Percentiles rank a stretch among this genome's conserved stretches.
phyloP scores from a whole-genome alignment of 768 basidiomycete genomes.

The Pleurotus salmoneostramineus region DNA sequence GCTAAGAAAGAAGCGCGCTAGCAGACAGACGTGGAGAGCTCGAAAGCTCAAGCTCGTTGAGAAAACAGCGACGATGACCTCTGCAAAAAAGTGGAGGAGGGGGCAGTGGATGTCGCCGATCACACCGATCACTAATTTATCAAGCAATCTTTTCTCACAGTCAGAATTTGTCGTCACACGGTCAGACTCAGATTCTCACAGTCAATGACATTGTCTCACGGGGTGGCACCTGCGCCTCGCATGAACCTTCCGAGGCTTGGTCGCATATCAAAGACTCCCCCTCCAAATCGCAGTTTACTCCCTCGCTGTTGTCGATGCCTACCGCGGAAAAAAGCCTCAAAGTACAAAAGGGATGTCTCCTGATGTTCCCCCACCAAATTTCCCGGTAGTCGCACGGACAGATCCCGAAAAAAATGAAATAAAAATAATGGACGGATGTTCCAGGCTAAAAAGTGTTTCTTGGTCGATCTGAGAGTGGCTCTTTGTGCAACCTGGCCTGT shows the following conservation, averaged over 20 bases:
- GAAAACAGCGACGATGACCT: too few species aligned
- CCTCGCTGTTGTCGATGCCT: neutral
- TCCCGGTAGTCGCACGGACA: slow-evolving; percentile 11
- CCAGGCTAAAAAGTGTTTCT: slow-evolving; percentile 43
- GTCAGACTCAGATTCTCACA: neutral
- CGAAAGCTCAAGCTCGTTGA: too few species aligned
- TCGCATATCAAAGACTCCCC: neutral
- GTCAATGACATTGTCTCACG: slow-evolving; percentile 13
- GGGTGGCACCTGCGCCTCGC: neutral
- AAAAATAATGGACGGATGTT: slow-evolving; percentile 38
- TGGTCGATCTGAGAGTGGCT: slow-evolving; percentile 45
- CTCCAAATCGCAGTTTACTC: neutral
- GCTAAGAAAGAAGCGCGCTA: too few species aligned
- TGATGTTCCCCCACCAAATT: slow-evolving; percentile 14
- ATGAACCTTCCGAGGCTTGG: neutral
- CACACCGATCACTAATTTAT: neutral
- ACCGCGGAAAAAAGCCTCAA: neutral
- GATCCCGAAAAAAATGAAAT: slow-evolving; percentile 20
- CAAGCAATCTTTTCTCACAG: neutral
- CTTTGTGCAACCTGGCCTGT: slow-evolving; percentile 12
- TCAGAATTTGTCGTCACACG: neutral
- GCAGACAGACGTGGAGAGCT: too few species aligned
- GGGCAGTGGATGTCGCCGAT: neutral
- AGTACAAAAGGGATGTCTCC: neutral
- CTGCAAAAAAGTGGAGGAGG: too few species aligned